phyloP scores from a whole-genome alignment of 2,329 filamentous ascomycete genomes.

The Colletotrichum australisinense region DNA sequence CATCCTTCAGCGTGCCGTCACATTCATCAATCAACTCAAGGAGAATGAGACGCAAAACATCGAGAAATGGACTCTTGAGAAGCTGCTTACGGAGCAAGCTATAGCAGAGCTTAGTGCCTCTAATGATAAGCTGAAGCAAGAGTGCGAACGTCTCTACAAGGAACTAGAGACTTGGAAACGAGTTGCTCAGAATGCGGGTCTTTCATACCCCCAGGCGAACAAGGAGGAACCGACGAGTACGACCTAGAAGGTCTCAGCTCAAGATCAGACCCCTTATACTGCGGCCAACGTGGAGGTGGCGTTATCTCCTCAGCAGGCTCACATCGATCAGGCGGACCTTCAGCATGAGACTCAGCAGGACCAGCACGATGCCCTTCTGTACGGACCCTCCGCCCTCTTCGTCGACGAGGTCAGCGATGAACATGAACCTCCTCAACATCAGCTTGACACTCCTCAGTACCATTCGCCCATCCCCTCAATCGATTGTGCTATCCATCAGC shows the following conservation, averaged over 20 bases:
- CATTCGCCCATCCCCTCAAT: no score
- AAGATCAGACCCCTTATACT: neutral
- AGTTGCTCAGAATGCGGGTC: constrained; percentile 69
- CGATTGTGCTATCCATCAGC: no score
- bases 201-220: constrained; percentile 53
- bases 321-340: neutral
- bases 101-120: constrained; percentile 88
- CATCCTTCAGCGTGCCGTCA: constrained; percentile 91
- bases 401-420: neutral
- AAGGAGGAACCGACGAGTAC: constrained; percentile 35
- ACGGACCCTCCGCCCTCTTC: neutral
- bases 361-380: neutral
- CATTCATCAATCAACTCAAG: constrained; percentile 94
- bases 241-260: constrained; percentile 29
- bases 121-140: constrained; percentile 87
- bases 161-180: constrained; percentile 86
- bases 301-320: neutral
- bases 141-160: constrained; percentile 81
- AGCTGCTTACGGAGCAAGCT: constrained; percentile 88
- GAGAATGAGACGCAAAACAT: constrained; percentile 95
- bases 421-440: no score
- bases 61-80: constrained; percentile 93
- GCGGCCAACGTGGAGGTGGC: neutral
- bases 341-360: neutral
- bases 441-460: no score